Evolutionary conservation across 345 rosid species (phyloP).

Genomic region (Boechera divaricarpa): DNA sequence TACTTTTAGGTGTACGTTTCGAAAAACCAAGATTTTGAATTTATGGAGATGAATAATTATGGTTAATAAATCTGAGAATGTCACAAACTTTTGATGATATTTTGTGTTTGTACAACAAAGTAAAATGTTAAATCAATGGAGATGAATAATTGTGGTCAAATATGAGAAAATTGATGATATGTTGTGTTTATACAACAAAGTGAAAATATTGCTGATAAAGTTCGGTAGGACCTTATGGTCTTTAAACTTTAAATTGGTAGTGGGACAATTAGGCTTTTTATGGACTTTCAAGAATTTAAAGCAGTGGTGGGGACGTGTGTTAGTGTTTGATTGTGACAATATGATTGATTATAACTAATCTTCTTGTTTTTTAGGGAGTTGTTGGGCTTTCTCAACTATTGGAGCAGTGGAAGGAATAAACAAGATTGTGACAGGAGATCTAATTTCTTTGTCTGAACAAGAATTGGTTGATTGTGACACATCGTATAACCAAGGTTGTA

Average conservation of each 20-base stretch:
- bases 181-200: not conserved
- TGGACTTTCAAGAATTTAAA: conserved; percentile 24
- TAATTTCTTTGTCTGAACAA: conserved; percentile 83
- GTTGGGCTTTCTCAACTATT: conserved; percentile 96
- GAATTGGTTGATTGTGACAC: conserved; percentile 92
- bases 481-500: conserved; percentile 79
- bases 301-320: not conserved
- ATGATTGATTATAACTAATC: conserved; percentile 19
- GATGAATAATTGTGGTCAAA: too few species aligned
- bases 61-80: not conserved
- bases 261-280: conserved; percentile 6
- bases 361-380: conserved; percentile 62
- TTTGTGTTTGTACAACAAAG: not conserved
- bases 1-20: conserved; percentile 35
- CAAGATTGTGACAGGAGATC: conserved; percentile 79
- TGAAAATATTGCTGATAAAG: too few species aligned
- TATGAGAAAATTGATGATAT: not conserved
- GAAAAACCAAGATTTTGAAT: not conserved
- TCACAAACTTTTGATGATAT: not conserved
- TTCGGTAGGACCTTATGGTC: conserved; percentile 15
- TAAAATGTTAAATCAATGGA: too few species aligned
- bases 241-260: conserved; percentile 10
- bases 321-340: not conserved
- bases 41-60: not conserved
- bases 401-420: conserved; percentile 95